Conservation (phyloP, 495 filamentous ascomycete species). For the Baudoinia panamericana region DNA sequence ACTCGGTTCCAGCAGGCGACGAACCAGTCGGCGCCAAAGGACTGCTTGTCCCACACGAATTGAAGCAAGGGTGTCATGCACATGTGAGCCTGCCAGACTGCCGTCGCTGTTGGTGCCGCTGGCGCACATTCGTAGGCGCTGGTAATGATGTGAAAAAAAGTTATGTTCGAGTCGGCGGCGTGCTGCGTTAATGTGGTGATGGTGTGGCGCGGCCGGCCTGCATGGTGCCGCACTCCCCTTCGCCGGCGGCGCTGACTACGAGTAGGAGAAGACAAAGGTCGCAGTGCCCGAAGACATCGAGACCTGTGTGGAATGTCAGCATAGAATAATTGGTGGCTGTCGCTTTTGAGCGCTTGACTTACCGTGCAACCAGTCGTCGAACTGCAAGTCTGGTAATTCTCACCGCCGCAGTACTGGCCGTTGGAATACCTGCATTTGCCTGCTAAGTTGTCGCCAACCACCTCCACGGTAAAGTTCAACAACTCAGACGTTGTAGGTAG, state of each 20-base stretch:
- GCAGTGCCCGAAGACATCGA: constrained; percentile 19
- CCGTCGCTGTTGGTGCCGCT: not conserved
- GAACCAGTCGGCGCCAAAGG: constrained; percentile 6
- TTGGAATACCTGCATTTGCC: constrained; percentile 58
- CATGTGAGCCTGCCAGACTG: constrained; percentile 2
- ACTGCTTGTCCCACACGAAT: not conserved
- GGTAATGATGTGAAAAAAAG: constrained; percentile 1
- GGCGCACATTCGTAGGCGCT: not conserved
- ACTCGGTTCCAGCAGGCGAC: constrained; percentile 2
- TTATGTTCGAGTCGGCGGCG: not conserved
- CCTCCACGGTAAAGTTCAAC: constrained; percentile 62
- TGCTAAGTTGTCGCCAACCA: constrained; percentile 50
- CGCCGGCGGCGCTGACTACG: not conserved
- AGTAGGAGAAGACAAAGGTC: constrained; percentile 20
- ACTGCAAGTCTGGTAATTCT: constrained; percentile 22
- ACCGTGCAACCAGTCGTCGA: constrained; percentile 26
- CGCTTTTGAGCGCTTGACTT: constrained; percentile 10
- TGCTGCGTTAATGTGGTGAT: not conserved
- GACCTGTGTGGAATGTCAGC: constrained; percentile 11
- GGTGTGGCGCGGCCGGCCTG: not conserved
- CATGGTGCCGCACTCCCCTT: constrained; percentile 1
- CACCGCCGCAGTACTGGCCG: constrained; percentile 45
- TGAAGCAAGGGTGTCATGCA: constrained; percentile 9
- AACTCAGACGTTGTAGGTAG: constrained; percentile 43
- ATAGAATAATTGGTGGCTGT: not conserved